Conservation (phyloP, 2,329 filamentous ascomycete genomes). For the Alternaria triticina region DNA sequence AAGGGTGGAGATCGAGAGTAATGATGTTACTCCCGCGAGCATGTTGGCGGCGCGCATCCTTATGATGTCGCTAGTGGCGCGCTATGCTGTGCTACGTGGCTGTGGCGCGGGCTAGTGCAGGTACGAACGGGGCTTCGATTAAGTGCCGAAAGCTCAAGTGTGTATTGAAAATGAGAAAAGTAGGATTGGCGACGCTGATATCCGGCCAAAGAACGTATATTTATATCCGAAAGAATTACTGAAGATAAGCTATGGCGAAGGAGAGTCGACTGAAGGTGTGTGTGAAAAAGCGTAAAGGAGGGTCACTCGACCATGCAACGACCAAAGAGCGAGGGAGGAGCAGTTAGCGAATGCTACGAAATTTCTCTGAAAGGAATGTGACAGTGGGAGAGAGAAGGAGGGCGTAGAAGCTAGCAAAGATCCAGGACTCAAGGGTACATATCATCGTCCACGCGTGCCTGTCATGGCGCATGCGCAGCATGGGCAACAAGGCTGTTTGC, state of each 20-base stretch:
- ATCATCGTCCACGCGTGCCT: slow-evolving; percentile 21
- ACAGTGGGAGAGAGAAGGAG: slow-evolving; percentile 23
- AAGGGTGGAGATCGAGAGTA: slow-evolving; percentile 28
- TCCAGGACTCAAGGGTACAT: slow-evolving; percentile 14
- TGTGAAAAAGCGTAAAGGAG: slow-evolving; percentile 5
- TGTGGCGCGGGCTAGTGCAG: slow-evolving; percentile 27
- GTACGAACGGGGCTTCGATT: slow-evolving; percentile 20
- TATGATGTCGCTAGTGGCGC: slow-evolving; percentile 29
- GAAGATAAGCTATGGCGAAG: neutral
- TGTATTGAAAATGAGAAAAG: neutral
- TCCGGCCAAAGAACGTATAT: neutral
- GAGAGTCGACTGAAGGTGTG: neutral
- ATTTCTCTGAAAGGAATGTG: slow-evolving; percentile 30
- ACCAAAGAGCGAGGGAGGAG: slow-evolving; percentile 12
- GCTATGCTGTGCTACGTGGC: slow-evolving; percentile 30
- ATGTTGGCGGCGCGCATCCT: slow-evolving; percentile 31
- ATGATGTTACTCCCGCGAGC: slow-evolving; percentile 24
- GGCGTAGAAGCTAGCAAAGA: slow-evolving; percentile 11
- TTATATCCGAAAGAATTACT: slow-evolving; percentile 3
- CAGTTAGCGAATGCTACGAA: slow-evolving; percentile 33
- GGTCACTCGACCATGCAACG: slow-evolving; percentile 15
- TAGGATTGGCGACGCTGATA: neutral
- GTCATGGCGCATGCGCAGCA: neutral
- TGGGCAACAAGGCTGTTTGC: slow-evolving; percentile 7
- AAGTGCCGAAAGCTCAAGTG: slow-evolving; percentile 2